These are phyloP conservation scores for Hypoxylon sp. DNA, from an alignment of 2,329 filamentous ascomycete genomes.

Conservation along the genomic window DNA sequence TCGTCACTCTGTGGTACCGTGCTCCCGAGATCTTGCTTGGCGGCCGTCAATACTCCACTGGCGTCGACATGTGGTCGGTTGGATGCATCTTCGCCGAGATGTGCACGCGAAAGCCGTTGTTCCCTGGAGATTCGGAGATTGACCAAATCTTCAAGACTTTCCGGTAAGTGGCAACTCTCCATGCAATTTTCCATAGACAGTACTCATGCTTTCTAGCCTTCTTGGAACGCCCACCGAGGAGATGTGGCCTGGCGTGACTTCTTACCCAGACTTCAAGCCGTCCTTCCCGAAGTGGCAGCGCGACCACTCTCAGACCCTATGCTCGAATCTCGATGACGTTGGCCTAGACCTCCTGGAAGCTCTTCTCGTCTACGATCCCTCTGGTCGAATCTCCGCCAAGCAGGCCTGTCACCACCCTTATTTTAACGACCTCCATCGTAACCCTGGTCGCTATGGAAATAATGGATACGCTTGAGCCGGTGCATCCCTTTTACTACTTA, in stretches of 20 bases:
- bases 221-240: constrained; percentile 87
- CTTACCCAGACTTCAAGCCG: constrained; percentile 92
- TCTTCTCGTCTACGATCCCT: constrained; percentile 89
- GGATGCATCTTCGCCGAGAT: constrained; percentile 97
- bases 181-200: neutral
- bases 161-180: constrained; percentile 66
- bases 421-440: constrained; percentile 65
- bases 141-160: constrained; percentile 97
- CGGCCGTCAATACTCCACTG: constrained; percentile 91
- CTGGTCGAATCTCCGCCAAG: constrained; percentile 88
- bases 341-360: constrained; percentile 76
- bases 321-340: constrained; percentile 77
- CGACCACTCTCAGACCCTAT: constrained; percentile 73
- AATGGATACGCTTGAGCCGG: constrained; percentile 42
- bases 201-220: constrained; percentile 60
- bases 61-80: constrained; percentile 96
- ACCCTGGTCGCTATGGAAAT: constrained; percentile 38
- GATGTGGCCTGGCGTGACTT: constrained; percentile 91
- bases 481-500: constrained; percentile 8
- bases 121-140: constrained; percentile 93
- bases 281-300: constrained; percentile 93
- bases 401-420: constrained; percentile 87
- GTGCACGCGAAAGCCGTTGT: constrained; percentile 92
- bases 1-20: constrained; percentile 94
- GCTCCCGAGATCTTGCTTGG: constrained; percentile 91